These are phyloP conservation scores for Austroboletus eburneus DNA, from an alignment of 768 basidiomycete species.

Conservation along the genomic window DNA sequence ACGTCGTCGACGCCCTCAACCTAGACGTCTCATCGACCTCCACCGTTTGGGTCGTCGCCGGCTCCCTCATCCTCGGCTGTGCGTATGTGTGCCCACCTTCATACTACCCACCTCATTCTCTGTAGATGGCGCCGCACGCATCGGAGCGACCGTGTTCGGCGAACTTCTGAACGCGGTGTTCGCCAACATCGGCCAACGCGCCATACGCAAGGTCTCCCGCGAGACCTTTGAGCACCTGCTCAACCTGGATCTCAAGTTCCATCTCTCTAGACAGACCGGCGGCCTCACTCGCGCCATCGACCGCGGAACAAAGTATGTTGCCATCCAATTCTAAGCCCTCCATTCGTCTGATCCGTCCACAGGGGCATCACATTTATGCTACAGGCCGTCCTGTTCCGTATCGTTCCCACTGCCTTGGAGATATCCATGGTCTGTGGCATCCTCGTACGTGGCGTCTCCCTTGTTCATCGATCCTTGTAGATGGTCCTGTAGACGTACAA, in stretches of 20 bases:
- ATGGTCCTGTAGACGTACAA: constrained; percentile 72
- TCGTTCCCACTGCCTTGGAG: constrained; percentile 93
- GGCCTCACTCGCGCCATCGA: constrained; percentile 96
- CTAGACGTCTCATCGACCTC: constrained; percentile 67
- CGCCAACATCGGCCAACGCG: constrained; percentile 91
- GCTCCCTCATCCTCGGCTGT: constrained; percentile 91
- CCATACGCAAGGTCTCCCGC: constrained; percentile 91
- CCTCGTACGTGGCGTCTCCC: constrained; percentile 50
- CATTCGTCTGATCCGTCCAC: neutral
- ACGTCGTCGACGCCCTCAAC: constrained; percentile 85
- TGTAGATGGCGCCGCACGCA: constrained; percentile 84
- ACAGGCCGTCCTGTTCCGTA: constrained; percentile 89
- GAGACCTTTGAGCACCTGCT: constrained; percentile 94
- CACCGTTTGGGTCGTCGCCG: constrained; percentile 89
- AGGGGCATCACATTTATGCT: constrained; percentile 97
- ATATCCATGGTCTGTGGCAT: constrained; percentile 98
- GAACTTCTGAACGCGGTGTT: constrained; percentile 96
- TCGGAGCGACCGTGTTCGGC: constrained; percentile 84
- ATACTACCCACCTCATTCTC: constrained; percentile 1
- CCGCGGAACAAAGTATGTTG: constrained; percentile 85
- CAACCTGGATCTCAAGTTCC: constrained; percentile 87
- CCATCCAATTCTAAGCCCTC: neutral
- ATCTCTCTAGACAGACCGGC: constrained; percentile 90
- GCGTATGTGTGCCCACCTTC: constrained; percentile 30
- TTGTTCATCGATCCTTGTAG: neutral